phyloP scores from a whole-genome alignment of 2,329 filamentous ascomycete genomes.

The Xylariaceae sp. region DNA sequence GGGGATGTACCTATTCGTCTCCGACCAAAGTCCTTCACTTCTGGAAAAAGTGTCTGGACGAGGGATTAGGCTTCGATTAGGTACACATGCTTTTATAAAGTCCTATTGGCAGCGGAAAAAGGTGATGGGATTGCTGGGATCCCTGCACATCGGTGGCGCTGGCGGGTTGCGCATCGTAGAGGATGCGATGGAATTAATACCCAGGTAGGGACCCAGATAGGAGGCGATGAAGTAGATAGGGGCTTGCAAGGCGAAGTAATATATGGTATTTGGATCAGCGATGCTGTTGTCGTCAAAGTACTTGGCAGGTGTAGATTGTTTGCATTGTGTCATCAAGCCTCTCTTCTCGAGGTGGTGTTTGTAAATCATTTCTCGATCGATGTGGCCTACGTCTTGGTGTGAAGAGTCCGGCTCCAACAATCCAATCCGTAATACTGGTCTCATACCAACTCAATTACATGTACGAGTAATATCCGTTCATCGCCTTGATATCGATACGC shows the following conservation, averaged over 20 bases:
- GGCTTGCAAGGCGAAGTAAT: neutral
- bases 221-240: neutral
- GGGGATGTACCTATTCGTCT: neutral
- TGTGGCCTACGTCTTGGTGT: too few relatives aligned
- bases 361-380: too few relatives aligned
- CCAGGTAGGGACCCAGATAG: neutral
- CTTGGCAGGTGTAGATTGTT: too few relatives aligned
- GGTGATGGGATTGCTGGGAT: neutral
- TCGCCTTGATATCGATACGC: too few relatives aligned
- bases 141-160: neutral
- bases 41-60: neutral
- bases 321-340: too few relatives aligned
- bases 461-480: too few relatives aligned
- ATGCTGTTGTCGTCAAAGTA: too few relatives aligned
- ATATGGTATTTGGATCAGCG: neutral
- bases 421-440: too few relatives aligned
- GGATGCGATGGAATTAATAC: slow-evolving; percentile 9
- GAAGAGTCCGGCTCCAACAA: too few relatives aligned
- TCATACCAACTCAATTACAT: too few relatives aligned
- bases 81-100: slow-evolving; percentile 12
- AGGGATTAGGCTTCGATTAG: slow-evolving; percentile 7
- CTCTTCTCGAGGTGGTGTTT: too few relatives aligned
- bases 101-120: neutral
- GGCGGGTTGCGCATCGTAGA: neutral
- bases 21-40: neutral